Evolutionary conservation across 176 grass and related monocot genomes (phyloP), one percentile per base, ranked within the genome.

Genomic region (Raddia distichophylla): DNA sequence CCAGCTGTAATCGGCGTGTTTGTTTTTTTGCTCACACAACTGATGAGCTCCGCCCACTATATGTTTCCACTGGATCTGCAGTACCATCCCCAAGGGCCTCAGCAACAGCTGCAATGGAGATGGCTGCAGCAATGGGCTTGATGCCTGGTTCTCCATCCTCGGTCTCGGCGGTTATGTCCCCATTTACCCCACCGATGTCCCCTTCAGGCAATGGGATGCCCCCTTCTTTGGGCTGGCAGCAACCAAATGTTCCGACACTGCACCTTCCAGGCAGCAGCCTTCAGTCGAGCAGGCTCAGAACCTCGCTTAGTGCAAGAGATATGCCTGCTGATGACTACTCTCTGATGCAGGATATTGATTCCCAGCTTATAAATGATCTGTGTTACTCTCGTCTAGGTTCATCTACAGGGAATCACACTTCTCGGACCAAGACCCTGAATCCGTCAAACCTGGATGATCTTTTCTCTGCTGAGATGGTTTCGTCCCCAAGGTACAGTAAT

Each of bases 1-100:
- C 93, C 8, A 78, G 84, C 55, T 95, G 93, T 59, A 95, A 90
- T 52, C 87, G 93, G 0, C 80, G 93, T 2, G 93, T 95, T 15
- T 95, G 93, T 70, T 95, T 95, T 87, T 95, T 95, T 45, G 93
- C 93, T n/a, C 93, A 95, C 79, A 85, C 87, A 20, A 87, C 80
- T 32, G 93, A 95, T 76, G 90, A 95, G 85, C 87, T 95, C 32
- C 87, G 93, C 5, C 84, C 90, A 1, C 80, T 95, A 3, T 92
- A 95, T 83, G 90, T 92, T n/a, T 92, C 89, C n/a, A 91, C 89
- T 46, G 92, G 89, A 53, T 94, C 92, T 7, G 92, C 78, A 0
- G 86, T 92, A 8, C 90, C 90, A 22, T 91, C 74, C 32, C 85
- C 81, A 51, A 86, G 91, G 72, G 69, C 85, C 58, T 89, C 76